Conservation (phyloP, 306 rosid species). For the Adenanthera pavonina region DNA sequence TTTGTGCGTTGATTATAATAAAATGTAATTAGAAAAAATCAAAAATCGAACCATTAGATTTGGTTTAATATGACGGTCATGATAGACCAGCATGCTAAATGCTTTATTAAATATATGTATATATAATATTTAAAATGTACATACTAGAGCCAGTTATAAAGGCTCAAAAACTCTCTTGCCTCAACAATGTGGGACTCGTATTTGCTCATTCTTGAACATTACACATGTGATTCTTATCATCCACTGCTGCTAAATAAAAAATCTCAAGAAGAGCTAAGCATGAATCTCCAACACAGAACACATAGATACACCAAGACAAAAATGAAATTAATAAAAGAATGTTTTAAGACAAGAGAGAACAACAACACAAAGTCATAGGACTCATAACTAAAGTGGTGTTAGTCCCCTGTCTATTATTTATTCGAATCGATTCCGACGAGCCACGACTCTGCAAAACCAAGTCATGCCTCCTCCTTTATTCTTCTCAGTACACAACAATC, state of each 20-base stretch:
- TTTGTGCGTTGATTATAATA: too few species aligned
- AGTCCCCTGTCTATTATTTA: constrained; percentile 11
- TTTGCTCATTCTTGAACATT: background rate
- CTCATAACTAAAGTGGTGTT: background rate
- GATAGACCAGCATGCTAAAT: too few species aligned
- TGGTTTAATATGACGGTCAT: too few species aligned
- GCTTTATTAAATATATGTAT: too few species aligned
- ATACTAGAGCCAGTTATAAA: too few species aligned
- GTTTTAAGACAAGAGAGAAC: background rate
- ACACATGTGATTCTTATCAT: background rate
- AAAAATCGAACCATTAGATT: too few species aligned
- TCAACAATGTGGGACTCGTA: too few species aligned
- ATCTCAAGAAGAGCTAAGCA: background rate
- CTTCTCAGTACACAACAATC: background rate
- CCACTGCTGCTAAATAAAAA: background rate
- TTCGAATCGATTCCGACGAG: background rate
- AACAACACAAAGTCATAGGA: background rate
- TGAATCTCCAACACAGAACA: background rate
- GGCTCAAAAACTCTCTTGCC: too few species aligned
- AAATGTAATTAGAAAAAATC: too few species aligned
- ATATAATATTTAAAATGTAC: too few species aligned
- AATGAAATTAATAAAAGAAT: background rate
- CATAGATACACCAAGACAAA: background rate
- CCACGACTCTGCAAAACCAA: background rate
- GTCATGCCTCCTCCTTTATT: constrained; percentile 10